Conservation (phyloP, 2,329 filamentous ascomycete genomes). For the Verruconis gallopava region DNA sequence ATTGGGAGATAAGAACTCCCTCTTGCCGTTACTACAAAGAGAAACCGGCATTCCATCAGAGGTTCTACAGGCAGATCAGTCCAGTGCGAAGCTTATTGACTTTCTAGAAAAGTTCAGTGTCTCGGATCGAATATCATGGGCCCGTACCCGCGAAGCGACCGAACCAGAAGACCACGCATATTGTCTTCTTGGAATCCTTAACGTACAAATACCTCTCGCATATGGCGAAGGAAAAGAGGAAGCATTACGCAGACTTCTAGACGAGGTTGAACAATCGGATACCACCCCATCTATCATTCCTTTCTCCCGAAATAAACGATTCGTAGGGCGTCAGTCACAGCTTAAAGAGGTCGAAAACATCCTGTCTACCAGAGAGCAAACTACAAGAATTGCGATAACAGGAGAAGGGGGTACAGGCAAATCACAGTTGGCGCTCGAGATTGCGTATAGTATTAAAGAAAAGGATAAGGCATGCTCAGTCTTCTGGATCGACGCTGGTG, state of each 20-base stretch:
- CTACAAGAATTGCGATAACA: conserved; percentile 17
- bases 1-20: conserved; percentile 6
- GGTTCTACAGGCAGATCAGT: conserved; percentile 8
- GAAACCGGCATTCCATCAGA: conserved; percentile 10
- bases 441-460: conserved; percentile 27
- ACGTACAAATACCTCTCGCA: conserved; percentile 11
- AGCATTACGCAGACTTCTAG: conserved; percentile 10
- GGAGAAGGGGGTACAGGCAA: conserved; percentile 32
- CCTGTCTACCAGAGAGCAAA: not conserved
- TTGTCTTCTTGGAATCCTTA: conserved; percentile 7
- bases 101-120: conserved; percentile 14
- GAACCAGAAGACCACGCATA: conserved; percentile 4
- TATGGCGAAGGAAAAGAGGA: conserved; percentile 12
- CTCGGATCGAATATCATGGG: conserved; percentile 18
- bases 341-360: conserved; percentile 4
- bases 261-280: conserved; percentile 10
- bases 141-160: conserved; percentile 5
- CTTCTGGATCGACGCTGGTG: conserved; percentile 33
- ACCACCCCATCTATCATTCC: not conserved
- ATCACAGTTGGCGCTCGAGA: conserved; percentile 27
- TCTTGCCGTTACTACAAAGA: conserved; percentile 6
- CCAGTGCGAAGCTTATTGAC: too few relatives aligned
- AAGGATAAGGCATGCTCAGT: conserved; percentile 25
- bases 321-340: conserved; percentile 1
- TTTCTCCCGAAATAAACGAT: conserved; percentile 6